A percentile compares a stretch with the other conserved stretches of the same genome.
Conservation (phyloP, 1,139 yeast genomes). For the Yamadazyma atmosphaerica region DNA sequence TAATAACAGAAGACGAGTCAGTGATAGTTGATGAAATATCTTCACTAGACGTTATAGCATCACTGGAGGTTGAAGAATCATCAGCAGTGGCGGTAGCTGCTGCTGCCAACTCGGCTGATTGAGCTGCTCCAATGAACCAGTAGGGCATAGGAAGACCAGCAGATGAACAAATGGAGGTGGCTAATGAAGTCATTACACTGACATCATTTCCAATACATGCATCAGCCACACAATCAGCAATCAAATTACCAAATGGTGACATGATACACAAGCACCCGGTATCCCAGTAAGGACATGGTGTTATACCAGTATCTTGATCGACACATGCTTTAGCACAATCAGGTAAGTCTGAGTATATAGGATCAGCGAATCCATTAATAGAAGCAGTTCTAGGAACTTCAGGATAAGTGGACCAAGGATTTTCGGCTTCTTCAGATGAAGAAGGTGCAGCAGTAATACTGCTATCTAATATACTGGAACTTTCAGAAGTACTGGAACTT, state of each 20-base stretch:
- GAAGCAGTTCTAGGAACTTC: slow-evolving; percentile 39
- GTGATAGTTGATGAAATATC: slow-evolving; percentile 6
- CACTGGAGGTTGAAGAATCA: slow-evolving; percentile 3
- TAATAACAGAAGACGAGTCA: slow-evolving; percentile 9
- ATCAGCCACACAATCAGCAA: slow-evolving; percentile 32
- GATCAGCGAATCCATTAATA: slow-evolving; percentile 45
- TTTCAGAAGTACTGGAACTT: background rate
- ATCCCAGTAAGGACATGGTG: slow-evolving; percentile 44
- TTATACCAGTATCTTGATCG: slow-evolving; percentile 21
- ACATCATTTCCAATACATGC: slow-evolving; percentile 27
- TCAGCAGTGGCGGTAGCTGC: slow-evolving; percentile 13
- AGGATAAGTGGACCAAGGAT: slow-evolving; percentile 32
- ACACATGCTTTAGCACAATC: slow-evolving; percentile 31
- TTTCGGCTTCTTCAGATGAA: slow-evolving; percentile 18
- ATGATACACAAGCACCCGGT: slow-evolving; percentile 40
- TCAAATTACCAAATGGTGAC: slow-evolving; percentile 26
- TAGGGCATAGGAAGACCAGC: slow-evolving; percentile 29
- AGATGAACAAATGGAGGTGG: slow-evolving; percentile 25
- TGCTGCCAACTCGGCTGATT: slow-evolving; percentile 9
- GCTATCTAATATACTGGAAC: too few species aligned
- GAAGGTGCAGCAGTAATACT: slow-evolving; percentile 10
- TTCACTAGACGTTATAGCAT: slow-evolving; percentile 7
- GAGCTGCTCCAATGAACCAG: slow-evolving; percentile 25
- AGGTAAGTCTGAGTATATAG: slow-evolving; percentile 29
- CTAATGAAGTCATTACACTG: slow-evolving; percentile 22